Conservation (phyloP, 1,284 basidiomycete species). For the Irpex rosettiformis region DNA sequence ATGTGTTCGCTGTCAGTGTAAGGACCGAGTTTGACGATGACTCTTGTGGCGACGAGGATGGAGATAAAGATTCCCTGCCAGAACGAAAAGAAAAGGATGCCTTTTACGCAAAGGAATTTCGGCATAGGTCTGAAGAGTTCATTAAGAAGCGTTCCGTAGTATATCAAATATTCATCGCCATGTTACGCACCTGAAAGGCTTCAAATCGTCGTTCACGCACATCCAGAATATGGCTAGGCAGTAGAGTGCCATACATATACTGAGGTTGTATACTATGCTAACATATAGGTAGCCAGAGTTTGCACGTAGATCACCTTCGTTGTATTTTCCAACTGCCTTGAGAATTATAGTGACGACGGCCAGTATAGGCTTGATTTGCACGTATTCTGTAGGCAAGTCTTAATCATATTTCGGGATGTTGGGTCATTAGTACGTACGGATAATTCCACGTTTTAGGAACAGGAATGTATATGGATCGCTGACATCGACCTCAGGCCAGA, state of each 20-base stretch:
- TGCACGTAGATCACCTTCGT: conserved; percentile 83
- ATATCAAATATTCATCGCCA: not conserved
- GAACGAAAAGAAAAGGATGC: conserved; percentile 97
- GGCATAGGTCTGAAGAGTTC: conserved; percentile 60
- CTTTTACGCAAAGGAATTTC: conserved; percentile 97
- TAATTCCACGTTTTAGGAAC: conserved; percentile 90
- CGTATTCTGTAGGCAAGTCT: conserved; percentile 72
- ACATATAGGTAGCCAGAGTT: conserved; percentile 92
- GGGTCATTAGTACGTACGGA: conserved; percentile 59
- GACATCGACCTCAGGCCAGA: conserved; percentile 79
- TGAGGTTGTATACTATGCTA: conserved; percentile 77
- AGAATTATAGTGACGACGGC: conserved; percentile 83
- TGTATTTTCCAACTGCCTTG: conserved; percentile 85
- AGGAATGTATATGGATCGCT: conserved; percentile 94
- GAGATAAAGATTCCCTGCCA: conserved; percentile 93
- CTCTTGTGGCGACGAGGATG: conserved; percentile 79
- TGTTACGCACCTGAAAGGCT: conserved; percentile 73
- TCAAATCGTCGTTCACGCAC: conserved; percentile 81
- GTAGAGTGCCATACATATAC: conserved; percentile 75
- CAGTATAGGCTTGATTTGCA: conserved; percentile 92
- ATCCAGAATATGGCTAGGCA: conserved; percentile 96
- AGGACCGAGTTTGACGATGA: conserved; percentile 77
- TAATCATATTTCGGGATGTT: not conserved
- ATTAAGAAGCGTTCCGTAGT: not conserved
- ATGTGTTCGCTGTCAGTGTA: conserved; percentile 91